phyloP scores from a whole-genome alignment of 2,329 filamentous ascomycete genomes.

The Lasiodiplodia sp. region DNA sequence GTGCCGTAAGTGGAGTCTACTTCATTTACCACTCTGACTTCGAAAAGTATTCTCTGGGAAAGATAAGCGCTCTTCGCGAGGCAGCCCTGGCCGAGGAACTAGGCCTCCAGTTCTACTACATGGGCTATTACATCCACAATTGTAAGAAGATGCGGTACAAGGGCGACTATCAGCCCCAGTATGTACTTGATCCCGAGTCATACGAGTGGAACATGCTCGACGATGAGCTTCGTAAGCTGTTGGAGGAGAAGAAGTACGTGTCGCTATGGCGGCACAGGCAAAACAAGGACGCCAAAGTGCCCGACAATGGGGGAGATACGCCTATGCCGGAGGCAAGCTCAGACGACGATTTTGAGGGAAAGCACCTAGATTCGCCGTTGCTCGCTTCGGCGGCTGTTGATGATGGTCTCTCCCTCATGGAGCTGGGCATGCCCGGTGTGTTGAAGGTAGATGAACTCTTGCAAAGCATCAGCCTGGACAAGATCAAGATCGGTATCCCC shows the following conservation, averaged over 20 bases:
- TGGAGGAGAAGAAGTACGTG: constrained; percentile 65
- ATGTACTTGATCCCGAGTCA: constrained; percentile 73
- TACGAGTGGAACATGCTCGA: constrained; percentile 69
- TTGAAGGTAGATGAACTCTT: constrained; percentile 62
- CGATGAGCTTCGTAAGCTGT: constrained; percentile 56
- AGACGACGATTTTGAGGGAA: constrained; percentile 29
- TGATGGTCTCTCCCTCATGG: constrained; percentile 60
- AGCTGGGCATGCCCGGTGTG: constrained; percentile 72
- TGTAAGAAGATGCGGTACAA: constrained; percentile 89
- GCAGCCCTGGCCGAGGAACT: constrained; percentile 73
- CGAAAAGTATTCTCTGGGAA: constrained; percentile 73
- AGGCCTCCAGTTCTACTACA: constrained; percentile 80
- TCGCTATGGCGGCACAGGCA: constrained; percentile 49
- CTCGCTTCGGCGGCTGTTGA: constrained; percentile 45
- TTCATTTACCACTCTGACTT: constrained; percentile 82
- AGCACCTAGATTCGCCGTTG: constrained; percentile 38
- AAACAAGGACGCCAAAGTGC: constrained; percentile 25
- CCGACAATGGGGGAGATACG: constrained; percentile 36
- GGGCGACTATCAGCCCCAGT: constrained; percentile 77
- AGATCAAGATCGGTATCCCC: constrained; percentile 62
- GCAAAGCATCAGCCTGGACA: constrained; percentile 62
- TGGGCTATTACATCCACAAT: constrained; percentile 82
- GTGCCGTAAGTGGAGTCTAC: constrained; percentile 82
- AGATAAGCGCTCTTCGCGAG: constrained; percentile 77
- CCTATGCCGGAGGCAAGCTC: constrained; percentile 16